Evolutionary conservation across 2,329 filamentous ascomycete genomes (phyloP).

Genomic region (Pseudogymnoascus sp.): DNA sequence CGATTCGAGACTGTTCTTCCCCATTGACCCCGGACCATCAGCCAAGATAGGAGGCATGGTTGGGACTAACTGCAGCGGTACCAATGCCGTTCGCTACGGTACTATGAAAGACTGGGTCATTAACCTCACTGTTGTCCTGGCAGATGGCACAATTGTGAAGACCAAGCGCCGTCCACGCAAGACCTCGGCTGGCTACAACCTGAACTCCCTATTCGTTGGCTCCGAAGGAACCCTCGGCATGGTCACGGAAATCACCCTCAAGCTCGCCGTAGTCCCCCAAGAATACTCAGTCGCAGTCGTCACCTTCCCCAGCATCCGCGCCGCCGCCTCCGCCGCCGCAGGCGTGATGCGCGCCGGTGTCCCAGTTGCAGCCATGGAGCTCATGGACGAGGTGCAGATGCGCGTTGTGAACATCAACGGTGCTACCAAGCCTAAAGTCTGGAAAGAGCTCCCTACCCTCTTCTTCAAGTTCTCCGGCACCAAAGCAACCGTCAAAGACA

Average conservation of each 20-base stretch:
- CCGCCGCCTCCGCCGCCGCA: conserved; percentile 65
- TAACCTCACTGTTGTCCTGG: conserved; percentile 71
- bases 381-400: conserved; percentile 89
- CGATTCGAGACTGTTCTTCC: conserved; percentile 75
- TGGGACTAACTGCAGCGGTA: conserved; percentile 68
- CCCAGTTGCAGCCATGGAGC: conserved; percentile 50
- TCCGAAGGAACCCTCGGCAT: conserved; percentile 75
- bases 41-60: conserved; percentile 80
- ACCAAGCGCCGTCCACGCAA: conserved; percentile 70
- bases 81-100: conserved; percentile 71
- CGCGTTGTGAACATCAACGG: conserved; percentile 68
- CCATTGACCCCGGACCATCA: conserved; percentile 65
- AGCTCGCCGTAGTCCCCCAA: conserved; percentile 67
- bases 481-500: conserved; percentile 66
- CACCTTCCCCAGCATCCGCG: conserved; percentile 66
- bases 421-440: conserved; percentile 57
- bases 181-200: conserved; percentile 73
- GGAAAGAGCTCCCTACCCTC: conserved; percentile 68
- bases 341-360: conserved; percentile 58
- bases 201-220: conserved; percentile 71
- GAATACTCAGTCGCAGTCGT: conserved; percentile 72
- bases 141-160: conserved; percentile 72
- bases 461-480: conserved; percentile 86
- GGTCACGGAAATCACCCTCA: conserved; percentile 75
- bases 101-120: conserved; percentile 88